Evolutionary conservation across 148 eudicot species (phyloP).

Genomic region (Mesembryanthemum crystallinum): DNA sequence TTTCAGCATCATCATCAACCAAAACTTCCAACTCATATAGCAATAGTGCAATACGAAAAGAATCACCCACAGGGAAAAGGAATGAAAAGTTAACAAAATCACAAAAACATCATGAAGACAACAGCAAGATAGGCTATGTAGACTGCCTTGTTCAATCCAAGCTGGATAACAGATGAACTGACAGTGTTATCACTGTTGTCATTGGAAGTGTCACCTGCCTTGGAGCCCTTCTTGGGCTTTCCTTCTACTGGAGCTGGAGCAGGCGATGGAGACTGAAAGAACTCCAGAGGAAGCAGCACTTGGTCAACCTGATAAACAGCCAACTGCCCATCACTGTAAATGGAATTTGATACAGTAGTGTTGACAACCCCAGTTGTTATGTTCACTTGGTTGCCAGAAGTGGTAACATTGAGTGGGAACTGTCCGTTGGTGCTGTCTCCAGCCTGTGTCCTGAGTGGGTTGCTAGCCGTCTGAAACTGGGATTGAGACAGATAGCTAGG

Average conservation of each 20-base stretch:
- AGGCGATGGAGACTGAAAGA: constrained; percentile 58
- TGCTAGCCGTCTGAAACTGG: constrained; percentile 81
- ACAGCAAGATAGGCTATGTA: constrained; percentile 24
- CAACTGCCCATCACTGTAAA: constrained; percentile 61
- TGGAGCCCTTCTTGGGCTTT: constrained; percentile 34
- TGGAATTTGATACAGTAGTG: constrained; percentile 52
- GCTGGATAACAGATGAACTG: constrained; percentile 33
- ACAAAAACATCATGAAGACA: constrained; percentile 23
- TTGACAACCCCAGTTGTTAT: constrained; percentile 70
- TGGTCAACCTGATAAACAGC: constrained; percentile 89
- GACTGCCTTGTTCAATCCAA: constrained; percentile 29
- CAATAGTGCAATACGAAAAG: constrained; percentile 13
- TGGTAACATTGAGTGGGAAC: constrained; percentile 79
- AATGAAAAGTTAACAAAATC: constrained; percentile 11
- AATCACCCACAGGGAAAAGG: background rate
- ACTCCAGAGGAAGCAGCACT: constrained; percentile 66
- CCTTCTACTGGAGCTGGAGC: constrained; percentile 54
- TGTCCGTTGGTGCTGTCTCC: constrained; percentile 49
- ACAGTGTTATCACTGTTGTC: constrained; percentile 16
- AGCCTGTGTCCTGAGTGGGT: constrained; percentile 86
- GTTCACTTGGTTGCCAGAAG: constrained; percentile 75
- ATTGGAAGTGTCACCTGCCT: constrained; percentile 31
- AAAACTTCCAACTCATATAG: constrained; percentile 26
- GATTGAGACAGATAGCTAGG: constrained; percentile 50
- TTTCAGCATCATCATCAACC: constrained; percentile 21